Percentiles rank a stretch among this genome's conserved stretches.
Evolutionary conservation across 805 yeast species (phyloP).

Genomic region (Yamadazyma takamatsuzukensis): DNA sequence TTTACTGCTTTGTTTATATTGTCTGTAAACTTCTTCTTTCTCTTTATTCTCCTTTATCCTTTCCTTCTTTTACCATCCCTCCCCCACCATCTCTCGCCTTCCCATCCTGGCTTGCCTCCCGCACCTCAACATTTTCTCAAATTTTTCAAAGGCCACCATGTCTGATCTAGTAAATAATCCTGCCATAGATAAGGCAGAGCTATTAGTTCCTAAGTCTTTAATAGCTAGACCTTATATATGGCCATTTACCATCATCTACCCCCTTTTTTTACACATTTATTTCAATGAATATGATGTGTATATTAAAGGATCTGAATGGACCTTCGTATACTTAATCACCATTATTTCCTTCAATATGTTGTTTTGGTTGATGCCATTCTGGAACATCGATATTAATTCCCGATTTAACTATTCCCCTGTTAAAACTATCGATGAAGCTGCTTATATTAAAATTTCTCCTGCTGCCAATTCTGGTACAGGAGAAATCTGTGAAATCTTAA

Average conservation of each 20-base stretch:
- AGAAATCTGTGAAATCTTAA: constrained; percentile 64
- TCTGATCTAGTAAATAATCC: constrained; percentile 61
- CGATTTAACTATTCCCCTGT: constrained; percentile 64
- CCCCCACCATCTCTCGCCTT: constrained; percentile 1
- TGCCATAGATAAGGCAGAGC: constrained; percentile 65
- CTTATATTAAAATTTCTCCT: constrained; percentile 72
- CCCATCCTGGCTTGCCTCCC: background rate
- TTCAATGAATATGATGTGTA: constrained; percentile 68
- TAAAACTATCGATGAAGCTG: constrained; percentile 54
- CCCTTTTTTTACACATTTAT: constrained; percentile 66
- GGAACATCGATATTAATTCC: constrained; percentile 75
- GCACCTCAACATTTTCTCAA: background rate
- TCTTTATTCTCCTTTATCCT: background rate
- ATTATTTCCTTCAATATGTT: constrained; percentile 70
- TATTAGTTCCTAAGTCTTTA: constrained; percentile 65
- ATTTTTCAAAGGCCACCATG: constrained; percentile 19
- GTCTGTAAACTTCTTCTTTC: no score
- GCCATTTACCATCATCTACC: constrained; percentile 80
- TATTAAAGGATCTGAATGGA: constrained; percentile 92
- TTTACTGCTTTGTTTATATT: no score
- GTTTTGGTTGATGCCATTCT: constrained; percentile 86
- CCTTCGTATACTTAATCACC: constrained; percentile 79
- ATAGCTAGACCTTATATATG: constrained; percentile 70
- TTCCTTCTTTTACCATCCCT: background rate
- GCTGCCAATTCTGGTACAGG: constrained; percentile 84